Evolutionary conservation across 192 early-diverging fungal genomes (phyloP).

Genomic region (Gryganskiella cystojenkinii): DNA sequence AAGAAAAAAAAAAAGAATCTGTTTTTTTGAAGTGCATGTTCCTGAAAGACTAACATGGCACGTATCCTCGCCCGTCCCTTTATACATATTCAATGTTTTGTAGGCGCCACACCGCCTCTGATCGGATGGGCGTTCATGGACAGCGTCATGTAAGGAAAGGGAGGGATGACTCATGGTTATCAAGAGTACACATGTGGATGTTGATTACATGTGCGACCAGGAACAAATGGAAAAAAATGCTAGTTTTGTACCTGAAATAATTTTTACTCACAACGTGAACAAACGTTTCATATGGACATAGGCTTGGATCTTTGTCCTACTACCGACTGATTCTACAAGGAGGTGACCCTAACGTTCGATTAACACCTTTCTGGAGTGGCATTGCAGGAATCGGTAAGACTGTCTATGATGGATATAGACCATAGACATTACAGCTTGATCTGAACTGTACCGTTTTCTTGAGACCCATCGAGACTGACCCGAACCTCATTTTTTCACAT

Average conservation of each 20-base stretch:
- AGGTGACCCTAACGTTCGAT: constrained; percentile 64
- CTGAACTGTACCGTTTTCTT: no score
- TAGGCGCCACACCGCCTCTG: constrained; percentile 88
- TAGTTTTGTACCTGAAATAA: not conserved
- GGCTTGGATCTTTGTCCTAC: constrained; percentile 89
- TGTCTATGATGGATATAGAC: not conserved
- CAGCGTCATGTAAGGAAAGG: constrained; percentile 62
- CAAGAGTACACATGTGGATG: not conserved
- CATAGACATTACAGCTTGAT: no score
- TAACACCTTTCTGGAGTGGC: constrained; percentile 76
- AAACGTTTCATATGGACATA: constrained; percentile 34
- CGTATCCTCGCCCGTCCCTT: no score
- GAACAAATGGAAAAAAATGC: not conserved
- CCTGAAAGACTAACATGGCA: no score
- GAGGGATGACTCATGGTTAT: not conserved
- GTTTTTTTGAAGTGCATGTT: not conserved
- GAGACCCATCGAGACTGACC: no score
- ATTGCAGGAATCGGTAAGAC: constrained; percentile 66
- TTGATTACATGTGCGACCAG: not conserved
- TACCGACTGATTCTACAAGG: constrained; percentile 76
- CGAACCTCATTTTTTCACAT: no score
- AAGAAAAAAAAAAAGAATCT: not conserved
- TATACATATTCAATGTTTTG: not conserved
- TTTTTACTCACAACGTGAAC: not conserved
- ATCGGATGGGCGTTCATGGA: constrained; percentile 95